These are phyloP conservation scores for Sugiyamaella neomexicana DNA, from an alignment of 1,139 yeast genomes.

Conservation along the genomic window DNA sequence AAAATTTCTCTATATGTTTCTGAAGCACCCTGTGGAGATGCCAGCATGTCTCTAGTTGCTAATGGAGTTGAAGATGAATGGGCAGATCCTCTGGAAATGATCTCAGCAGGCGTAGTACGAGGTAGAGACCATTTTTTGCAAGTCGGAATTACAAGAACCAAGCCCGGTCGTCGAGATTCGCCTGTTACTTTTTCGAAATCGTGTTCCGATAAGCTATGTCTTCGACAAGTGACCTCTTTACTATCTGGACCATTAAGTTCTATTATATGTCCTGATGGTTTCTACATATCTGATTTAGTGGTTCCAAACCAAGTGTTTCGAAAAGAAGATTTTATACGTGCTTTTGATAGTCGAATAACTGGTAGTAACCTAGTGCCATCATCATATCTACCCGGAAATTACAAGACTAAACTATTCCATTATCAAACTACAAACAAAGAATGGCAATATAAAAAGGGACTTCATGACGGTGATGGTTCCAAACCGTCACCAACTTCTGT, in stretches of 20 bases:
- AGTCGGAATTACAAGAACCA: slow-evolving; percentile 74
- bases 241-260: slow-evolving; percentile 51
- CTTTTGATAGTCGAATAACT: slow-evolving; percentile 31
- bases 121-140: slow-evolving; percentile 65
- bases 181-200: slow-evolving; percentile 71
- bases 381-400: background rate
- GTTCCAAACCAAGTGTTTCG: slow-evolving; percentile 46
- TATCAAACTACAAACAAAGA: slow-evolving; percentile 21
- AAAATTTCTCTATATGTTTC: slow-evolving; percentile 63
- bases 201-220: slow-evolving; percentile 79
- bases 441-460: slow-evolving; percentile 23
- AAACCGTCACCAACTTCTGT: slow-evolving; percentile 32
- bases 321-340: slow-evolving; percentile 48
- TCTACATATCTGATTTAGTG: slow-evolving; percentile 56
- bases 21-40: slow-evolving; percentile 93
- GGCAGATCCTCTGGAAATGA: slow-evolving; percentile 25
- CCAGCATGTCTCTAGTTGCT: slow-evolving; percentile 56
- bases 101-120: slow-evolving; percentile 42
- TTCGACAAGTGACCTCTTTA: slow-evolving; percentile 63
- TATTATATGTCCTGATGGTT: slow-evolving; percentile 44
- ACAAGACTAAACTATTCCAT: slow-evolving; percentile 16
- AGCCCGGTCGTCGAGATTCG: slow-evolving; percentile 87
- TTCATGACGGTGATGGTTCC: slow-evolving; percentile 8
- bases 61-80: slow-evolving; percentile 31
- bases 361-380: background rate